Evolutionary conservation across 441 rosid genomes (phyloP), one percentile per base, ranked within the genome.

Genomic region (Hypseocharis bilobata): DNA sequence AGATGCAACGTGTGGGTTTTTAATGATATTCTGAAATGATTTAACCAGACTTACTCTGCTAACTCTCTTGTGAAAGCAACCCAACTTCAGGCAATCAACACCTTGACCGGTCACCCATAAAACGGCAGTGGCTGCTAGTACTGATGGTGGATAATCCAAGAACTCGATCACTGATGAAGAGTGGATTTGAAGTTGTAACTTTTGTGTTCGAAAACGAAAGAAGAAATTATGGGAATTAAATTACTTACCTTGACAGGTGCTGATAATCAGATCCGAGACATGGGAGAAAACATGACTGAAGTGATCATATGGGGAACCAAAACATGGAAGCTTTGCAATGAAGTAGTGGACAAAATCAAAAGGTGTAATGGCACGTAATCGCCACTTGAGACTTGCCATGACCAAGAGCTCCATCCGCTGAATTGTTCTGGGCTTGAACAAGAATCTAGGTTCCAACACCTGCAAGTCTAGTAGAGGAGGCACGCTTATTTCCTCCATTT

Each of bases 331-430:
- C 36, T 58, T 76, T 6, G 72, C 42, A 28, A 76, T 22, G 74
- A 76, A 76, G 62, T 60, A 60, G 47, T 66, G 72, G 6, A 78
- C 36, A 63, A 78, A 81, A 57, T 68, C 62, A 19, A 74, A 76
- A 45, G 84, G 82, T 1, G 79, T 81, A 8, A 65, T 67, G 59
- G 28, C 56, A 51, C 70, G 75, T 64, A 79, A 61, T 67, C 80
- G 70, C 79, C 79, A 76, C 3, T 78, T 70, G 29, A 76, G 79
- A 47, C 56, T 29, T 26, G 65, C 27, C 79, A 74, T 74, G 36
- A 81, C 80, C 5, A 78, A n/a, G 27, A 81, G 58, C 61, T 81
- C 82, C 80, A 76, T 81, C 17, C 77, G 64, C 51, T 70, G 82
- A 54, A 76, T 66, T 57, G 82, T 71, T 23, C 67, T 69, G 27